These are phyloP conservation scores for Nakaseomyces delphensis DNA, from an alignment of 1,139 yeast species.

Conservation along the genomic window DNA sequence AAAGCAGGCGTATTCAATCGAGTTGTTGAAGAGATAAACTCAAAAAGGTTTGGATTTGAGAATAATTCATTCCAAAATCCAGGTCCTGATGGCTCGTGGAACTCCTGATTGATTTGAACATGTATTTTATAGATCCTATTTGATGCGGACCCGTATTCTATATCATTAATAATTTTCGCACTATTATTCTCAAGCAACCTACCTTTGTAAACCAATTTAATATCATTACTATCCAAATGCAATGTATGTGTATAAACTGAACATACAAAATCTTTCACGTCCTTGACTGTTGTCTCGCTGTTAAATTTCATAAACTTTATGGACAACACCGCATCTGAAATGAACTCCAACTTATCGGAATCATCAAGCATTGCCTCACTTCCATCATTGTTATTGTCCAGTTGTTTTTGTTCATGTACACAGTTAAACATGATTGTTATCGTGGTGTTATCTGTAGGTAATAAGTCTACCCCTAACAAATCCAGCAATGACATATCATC, in stretches of 20 bases:
- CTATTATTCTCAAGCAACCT: slow-evolving; percentile 18
- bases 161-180: slow-evolving; percentile 17
- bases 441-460: slow-evolving; percentile 17
- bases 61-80: slow-evolving; percentile 28
- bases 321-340: slow-evolving; percentile 23
- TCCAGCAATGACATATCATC: slow-evolving; percentile 18
- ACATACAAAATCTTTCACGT: slow-evolving; percentile 26
- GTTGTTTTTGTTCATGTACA: slow-evolving; percentile 18
- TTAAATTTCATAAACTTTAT: slow-evolving; percentile 20
- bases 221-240: slow-evolving; percentile 18
- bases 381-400: background rate
- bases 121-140: slow-evolving; percentile 18
- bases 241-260: slow-evolving; percentile 22
- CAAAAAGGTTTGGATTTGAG: slow-evolving; percentile 16
- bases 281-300: slow-evolving; percentile 21
- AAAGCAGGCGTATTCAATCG: slow-evolving; percentile 6
- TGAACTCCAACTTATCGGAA: slow-evolving; percentile 17
- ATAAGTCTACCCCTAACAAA: slow-evolving; percentile 22
- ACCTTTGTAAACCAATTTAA: slow-evolving; percentile 26
- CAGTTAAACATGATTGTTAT: slow-evolving; percentile 23
- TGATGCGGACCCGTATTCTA: slow-evolving; percentile 10
- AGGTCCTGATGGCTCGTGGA: slow-evolving; percentile 20
- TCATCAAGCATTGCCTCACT: slow-evolving; percentile 9
- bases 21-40: slow-evolving; percentile 12
- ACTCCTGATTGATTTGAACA: slow-evolving; percentile 24